Base-by-base conservation (phyloP, 371 early-diverging fungal genomes). In the Fennellomyces sp. region DNA sequence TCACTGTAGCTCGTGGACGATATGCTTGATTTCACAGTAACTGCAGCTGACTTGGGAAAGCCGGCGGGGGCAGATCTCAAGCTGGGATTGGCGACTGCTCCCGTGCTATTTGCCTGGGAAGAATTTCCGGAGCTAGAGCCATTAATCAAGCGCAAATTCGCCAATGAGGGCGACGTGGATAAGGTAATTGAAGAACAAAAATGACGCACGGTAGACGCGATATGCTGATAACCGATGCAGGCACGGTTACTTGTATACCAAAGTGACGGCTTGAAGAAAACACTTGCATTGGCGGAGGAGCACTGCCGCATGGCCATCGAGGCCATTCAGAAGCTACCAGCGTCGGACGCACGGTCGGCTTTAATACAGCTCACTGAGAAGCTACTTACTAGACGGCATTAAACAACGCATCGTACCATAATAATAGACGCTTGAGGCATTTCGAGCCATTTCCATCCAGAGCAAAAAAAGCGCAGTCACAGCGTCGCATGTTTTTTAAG, bases 21-120 rank as follows among this genome's bases (percentile, higher is more conserved):
- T 68, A 82, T 96, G 88, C 84, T 96, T 21, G 96, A 96, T 61
- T 96, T 95, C 70, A 88, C 92, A 1, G 86, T 83, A 10, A 76
- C 87, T 17, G 81, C 92, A 1, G 86, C 89, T 21, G 86, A 91
- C 48, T 76, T 96, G 23, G 97, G 96, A 26, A 97, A 97, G 68
- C 95, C 95, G 11, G 91, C 83, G 2, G 94, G 92, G 19, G 93
- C 94, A 2, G 95, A 95, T 61, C 68, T 95, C 45, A 84, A 91
- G 65, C 80, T 94, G 6, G 97, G 94, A 4, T 74, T 94, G 62
- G 93, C 95, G 0, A 96, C 97, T 12, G 97, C 97, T 2, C 98
- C 98, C 0, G 95, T 97, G 1, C 74, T 97, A 33, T 95, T 89
- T 68, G 96, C 97, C 2, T 92, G 92, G 78, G 89, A 94, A 63